phyloP scores from a whole-genome alignment of 2,329 filamentous ascomycete species.

The Elsinoe perseae region DNA sequence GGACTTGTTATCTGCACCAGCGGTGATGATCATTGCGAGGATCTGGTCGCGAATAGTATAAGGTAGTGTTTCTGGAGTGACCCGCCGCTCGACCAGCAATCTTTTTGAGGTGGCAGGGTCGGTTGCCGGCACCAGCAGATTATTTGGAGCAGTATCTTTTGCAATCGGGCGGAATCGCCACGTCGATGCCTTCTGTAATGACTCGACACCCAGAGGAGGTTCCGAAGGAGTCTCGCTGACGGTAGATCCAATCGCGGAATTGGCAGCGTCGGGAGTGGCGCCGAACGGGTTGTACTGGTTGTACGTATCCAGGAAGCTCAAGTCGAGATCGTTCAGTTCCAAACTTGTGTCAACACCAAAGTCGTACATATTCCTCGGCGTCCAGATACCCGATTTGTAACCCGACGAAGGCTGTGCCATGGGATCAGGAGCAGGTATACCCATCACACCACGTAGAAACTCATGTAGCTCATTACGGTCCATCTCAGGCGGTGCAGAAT shows the following conservation, averaged over 20 bases:
- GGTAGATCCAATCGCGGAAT: slow-evolving; percentile 24
- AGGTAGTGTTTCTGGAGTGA: slow-evolving; percentile 35
- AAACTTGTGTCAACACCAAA: slow-evolving; percentile 40
- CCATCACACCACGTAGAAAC: slow-evolving; percentile 18
- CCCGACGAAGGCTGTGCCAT: slow-evolving; percentile 1
- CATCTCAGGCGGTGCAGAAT: slow-evolving; percentile 2
- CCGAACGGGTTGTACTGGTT: slow-evolving; percentile 39
- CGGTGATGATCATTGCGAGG: slow-evolving; percentile 55
- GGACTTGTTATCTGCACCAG: slow-evolving; percentile 43
- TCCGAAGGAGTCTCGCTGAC: slow-evolving; percentile 26
- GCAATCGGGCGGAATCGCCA: slow-evolving; percentile 39
- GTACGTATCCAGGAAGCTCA: slow-evolving; percentile 39
- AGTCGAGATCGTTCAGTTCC: slow-evolving; percentile 39
- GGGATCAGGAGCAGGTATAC: background rate
- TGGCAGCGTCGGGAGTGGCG: slow-evolving; percentile 24
- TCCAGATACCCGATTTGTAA: slow-evolving; percentile 30
- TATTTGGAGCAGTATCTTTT: slow-evolving; percentile 30
- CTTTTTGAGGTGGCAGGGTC: slow-evolving; percentile 28
- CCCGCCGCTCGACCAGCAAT: slow-evolving; percentile 34
- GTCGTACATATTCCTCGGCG: slow-evolving; percentile 39
- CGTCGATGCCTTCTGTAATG: slow-evolving; percentile 36
- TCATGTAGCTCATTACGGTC: slow-evolving; percentile 16
- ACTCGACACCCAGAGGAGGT: slow-evolving; percentile 27
- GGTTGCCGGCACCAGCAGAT: slow-evolving; percentile 35
- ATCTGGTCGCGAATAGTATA: slow-evolving; percentile 49